These are phyloP conservation scores for Escallonia rubra DNA, from an alignment of 129 eudicot genomes.

Conservation along the genomic window DNA sequence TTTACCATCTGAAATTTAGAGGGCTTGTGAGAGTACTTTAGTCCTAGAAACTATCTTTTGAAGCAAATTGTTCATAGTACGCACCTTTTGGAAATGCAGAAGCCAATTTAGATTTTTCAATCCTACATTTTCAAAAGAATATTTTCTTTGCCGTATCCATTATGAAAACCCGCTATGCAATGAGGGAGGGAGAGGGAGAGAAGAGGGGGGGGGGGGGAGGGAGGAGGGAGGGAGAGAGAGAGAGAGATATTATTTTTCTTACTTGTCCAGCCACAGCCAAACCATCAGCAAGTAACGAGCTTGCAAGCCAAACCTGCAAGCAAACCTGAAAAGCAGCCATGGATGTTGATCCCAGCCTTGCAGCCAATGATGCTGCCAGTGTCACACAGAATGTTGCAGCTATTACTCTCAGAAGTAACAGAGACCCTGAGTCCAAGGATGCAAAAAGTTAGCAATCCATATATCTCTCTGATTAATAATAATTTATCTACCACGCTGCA, in stretches of 20 bases:
- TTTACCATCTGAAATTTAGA: no score
- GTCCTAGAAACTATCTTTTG: no score
- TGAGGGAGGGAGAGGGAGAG: no score
- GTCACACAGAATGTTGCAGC: conserved; percentile 64
- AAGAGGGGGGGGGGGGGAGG: not conserved
- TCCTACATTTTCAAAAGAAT: no score
- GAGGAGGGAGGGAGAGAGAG: not conserved
- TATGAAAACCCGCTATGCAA: no score
- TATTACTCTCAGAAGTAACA: conserved; percentile 48
- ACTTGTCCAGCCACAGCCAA: conserved; percentile 68
- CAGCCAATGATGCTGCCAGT: conserved; percentile 49
- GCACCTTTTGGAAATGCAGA: no score
- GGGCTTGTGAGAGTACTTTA: no score
- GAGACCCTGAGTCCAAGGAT: conserved; percentile 30
- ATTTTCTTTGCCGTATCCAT: no score
- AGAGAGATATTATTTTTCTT: not conserved
- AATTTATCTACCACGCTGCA: no score
- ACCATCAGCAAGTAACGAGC: conserved; percentile 55
- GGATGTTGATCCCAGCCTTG: conserved; percentile 41
- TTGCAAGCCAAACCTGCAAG: conserved; percentile 66
- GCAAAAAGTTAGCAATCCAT: not conserved
- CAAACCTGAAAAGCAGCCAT: conserved; percentile 70
- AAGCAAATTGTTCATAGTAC: no score
- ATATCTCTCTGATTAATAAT: not conserved
- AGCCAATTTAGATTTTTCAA: no score